Evolutionary conservation across 805 yeast genomes (phyloP).

Genomic region (Metschnikowia aberdeeniae): DNA sequence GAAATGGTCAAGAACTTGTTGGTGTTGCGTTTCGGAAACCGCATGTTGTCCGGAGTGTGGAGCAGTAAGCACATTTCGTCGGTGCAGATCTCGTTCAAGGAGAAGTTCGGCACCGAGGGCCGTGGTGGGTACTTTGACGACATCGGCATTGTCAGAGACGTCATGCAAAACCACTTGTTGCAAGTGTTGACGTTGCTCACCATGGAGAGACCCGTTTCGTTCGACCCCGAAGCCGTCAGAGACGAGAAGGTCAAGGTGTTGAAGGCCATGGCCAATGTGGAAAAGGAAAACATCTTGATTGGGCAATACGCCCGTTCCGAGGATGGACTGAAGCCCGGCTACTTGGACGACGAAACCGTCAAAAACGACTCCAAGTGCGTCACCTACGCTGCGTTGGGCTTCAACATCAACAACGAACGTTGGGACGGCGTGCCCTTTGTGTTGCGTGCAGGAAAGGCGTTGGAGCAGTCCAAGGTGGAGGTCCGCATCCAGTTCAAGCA

Average conservation of each 20-base stretch:
- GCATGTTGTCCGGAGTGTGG: constrained; percentile 86
- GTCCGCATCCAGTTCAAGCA: constrained; percentile 88
- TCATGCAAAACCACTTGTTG: constrained; percentile 94
- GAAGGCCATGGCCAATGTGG: constrained; percentile 71
- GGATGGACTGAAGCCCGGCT: constrained; percentile 88
- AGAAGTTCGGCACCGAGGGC: constrained; percentile 98
- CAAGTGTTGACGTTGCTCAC: constrained; percentile 89
- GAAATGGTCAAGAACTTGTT: constrained; percentile 95
- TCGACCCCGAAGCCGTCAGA: constrained; percentile 87
- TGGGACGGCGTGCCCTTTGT: constrained; percentile 98
- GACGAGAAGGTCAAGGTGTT: constrained; percentile 94
- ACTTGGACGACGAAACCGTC: constrained; percentile 90
- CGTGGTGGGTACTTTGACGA: constrained; percentile 97
- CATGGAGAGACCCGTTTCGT: constrained; percentile 94
- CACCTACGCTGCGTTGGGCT: constrained; percentile 82
- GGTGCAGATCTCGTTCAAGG: constrained; percentile 90
- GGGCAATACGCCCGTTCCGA: constrained; percentile 86
- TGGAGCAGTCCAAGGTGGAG: constrained; percentile 92
- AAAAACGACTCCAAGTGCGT: constrained; percentile 77
- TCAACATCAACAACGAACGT: constrained; percentile 83
- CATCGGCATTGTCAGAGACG: constrained; percentile 95
- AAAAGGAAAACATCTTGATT: constrained; percentile 60
- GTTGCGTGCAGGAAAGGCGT: constrained; percentile 96
- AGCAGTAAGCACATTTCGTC: constrained; percentile 70
- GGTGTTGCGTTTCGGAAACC: constrained; percentile 87